Evolutionary conservation across 1,139 yeast genomes (phyloP).

Genomic region (Keqinozyma sinolaborantium): DNA sequence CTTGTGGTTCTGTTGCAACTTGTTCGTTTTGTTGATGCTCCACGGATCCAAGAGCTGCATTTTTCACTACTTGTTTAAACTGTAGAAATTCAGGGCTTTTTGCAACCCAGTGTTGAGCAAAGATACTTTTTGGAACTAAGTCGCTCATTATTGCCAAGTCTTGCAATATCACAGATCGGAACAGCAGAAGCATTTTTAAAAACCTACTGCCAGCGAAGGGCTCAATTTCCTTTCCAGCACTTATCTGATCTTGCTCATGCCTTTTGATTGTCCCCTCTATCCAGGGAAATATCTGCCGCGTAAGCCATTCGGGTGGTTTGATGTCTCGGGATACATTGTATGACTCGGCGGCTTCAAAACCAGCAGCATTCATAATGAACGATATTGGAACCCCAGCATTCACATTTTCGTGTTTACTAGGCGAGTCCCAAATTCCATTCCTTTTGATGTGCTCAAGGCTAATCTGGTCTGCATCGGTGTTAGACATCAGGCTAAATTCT

Average conservation of each 20-base stretch:
- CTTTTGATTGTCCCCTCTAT: slow-evolving; percentile 4
- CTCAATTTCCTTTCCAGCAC: neutral
- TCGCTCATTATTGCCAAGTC: slow-evolving; percentile 3
- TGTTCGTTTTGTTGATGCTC: too few relatives aligned
- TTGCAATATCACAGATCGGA: slow-evolving; percentile 6
- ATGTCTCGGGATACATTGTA: slow-evolving; percentile 2
- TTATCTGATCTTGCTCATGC: neutral
- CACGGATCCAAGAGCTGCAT: too few relatives aligned
- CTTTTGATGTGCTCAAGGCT: neutral
- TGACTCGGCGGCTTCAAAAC: slow-evolving; percentile 4
- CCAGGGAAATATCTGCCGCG: slow-evolving; percentile 7
- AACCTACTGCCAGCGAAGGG: neutral
- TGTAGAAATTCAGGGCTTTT: slow-evolving; percentile 4
- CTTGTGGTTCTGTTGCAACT: too few relatives aligned
- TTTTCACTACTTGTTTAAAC: too few relatives aligned
- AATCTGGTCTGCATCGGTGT: neutral
- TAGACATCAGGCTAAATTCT: too few relatives aligned
- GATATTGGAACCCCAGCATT: neutral
- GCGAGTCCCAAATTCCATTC: neutral
- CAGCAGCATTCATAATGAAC: neutral
- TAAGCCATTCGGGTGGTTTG: slow-evolving; percentile 3
- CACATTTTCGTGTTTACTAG: neutral
- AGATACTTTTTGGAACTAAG: slow-evolving; percentile 4
- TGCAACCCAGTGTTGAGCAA: slow-evolving; percentile 5
- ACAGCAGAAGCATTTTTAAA: slow-evolving; percentile 2